Conservation (phyloP, 257 asterid genomes). For the Solanum bulbocastanum region DNA sequence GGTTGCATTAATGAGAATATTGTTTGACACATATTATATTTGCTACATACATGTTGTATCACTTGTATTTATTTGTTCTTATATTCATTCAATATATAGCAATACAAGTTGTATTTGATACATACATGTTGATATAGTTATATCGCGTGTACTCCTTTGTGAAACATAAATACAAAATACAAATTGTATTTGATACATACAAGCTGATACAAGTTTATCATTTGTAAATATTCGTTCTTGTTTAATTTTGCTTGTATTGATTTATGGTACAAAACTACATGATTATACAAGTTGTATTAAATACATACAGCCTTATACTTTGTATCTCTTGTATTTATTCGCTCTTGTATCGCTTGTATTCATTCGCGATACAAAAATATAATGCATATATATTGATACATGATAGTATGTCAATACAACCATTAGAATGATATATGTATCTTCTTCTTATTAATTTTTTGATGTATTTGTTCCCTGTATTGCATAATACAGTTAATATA, state of each 20-base stretch:
- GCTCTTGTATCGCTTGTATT: neutral
- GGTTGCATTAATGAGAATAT: neutral
- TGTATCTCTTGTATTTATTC: neutral
- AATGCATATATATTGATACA: neutral
- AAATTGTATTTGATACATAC: neutral
- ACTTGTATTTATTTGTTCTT: neutral
- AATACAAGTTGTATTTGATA: neutral
- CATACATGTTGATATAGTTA: neutral
- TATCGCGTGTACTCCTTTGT: neutral
- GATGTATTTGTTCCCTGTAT: neutral
- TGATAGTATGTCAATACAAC: neutral
- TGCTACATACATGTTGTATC: neutral
- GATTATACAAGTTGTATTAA: neutral
- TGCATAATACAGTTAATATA: neutral
- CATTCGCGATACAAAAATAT: neutral
- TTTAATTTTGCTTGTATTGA: neutral
- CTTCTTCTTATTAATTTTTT: no score
- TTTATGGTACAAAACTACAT: neutral
- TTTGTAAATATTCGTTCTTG: neutral
- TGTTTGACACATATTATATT: neutral
- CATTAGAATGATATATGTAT: neutral
- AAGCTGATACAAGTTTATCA: neutral
- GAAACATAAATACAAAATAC: neutral
- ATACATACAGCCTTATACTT: neutral
- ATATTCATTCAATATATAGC: neutral